Base-by-base conservation (phyloP, 176 grass and related monocot genomes). In the Rhynchospora tenuis region DNA sequence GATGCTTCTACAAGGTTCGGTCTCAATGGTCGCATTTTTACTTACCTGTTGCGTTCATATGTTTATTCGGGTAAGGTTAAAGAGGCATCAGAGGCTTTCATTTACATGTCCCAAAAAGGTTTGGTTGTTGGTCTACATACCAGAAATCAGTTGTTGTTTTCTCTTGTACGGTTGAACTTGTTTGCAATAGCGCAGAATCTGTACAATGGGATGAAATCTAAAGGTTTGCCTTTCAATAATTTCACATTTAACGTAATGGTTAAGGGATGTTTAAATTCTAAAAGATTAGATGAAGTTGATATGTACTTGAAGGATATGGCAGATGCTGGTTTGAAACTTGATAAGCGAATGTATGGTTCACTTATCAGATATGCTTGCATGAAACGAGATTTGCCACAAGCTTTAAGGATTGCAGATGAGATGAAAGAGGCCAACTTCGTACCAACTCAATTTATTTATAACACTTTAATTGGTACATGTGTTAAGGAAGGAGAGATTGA, bases 231-330 rank as follows among this genome's bases (percentile, higher is more conserved):
- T 73, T 68, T 87, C 3, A 86, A 97, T 78, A 67, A 64, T 22
- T 85, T 47, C 59, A 87, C 91, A 64, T 88, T 86, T 73, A 88
- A 90, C 27, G 81, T 74, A 27, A 83, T 92, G 45, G 92, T 94
- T 89, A 73, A 84, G 45, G 72, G 87, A 1, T 97, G 89, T 56
- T 68, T 90, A 47, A 86, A 81, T 60, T 85, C 56, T 82, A 84
- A 78, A 67, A 93, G 87, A 71, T 74, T 83, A 22, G 59, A 69
- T 43, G 81, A 88, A 15, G 87, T 86, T 0, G 73, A 94, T 47
- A 87, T 83, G 81, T 91, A 91, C 81, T 91, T 97, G 42, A 89
- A 87, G 16, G 95, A 97, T 92, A 89, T 94, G 83, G 64, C 69
- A 4, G 78, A 57, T 0, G 22, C 33, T 0, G 84, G 89, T 66